Base-by-base conservation (phyloP, 2,329 filamentous ascomycete genomes). In the Coleophoma cylindrospora region DNA sequence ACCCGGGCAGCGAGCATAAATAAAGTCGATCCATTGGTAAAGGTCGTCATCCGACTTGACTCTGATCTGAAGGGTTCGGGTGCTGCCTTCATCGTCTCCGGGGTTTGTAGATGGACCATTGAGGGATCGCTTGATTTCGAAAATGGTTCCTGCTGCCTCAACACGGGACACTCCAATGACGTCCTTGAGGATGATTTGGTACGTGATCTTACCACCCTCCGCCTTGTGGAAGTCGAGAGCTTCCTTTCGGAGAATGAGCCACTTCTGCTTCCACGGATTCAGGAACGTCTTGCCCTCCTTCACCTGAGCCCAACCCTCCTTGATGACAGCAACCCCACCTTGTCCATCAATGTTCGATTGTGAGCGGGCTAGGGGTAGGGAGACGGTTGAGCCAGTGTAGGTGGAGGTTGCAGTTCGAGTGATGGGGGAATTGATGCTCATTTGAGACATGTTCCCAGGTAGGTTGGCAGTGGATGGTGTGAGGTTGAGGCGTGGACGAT, bases 21-120 rank as follows among this genome's bases (percentile, higher is more conserved):
- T 95, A 67, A 91, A 89, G 69, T 99, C 94, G 63, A 97, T 96
- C 94, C 94, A 99, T 63, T 95, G 91, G 69, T 99, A 99, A 48
- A 99, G 83, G 60, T 99, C 94, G 64, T 96, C 92, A 64, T 99
- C 94, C 50, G 85, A 87, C 71, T 96, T 95, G 61, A 97, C 91
- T 66, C 88, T 90, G 68, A 96, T 94, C 56, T 94, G 91, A 47
- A 96, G 81, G 3, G 89, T 88, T 67, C 88, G 90, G 51, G 86
- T 87, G 9, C 85, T 80, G 34, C 89, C 84, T 57, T 96, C 92
- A 57, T 65, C 64, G 43, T 88, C 87, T 47, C 86, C 82, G 11
- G 90, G 81, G 53, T 86, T 89, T 46, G 79, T 81, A 43, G 85
- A 89, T 37, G 78, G 71, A 37, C 82, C 84, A 60, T 84, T 85